These are phyloP conservation scores for Fragosphaeria purpurea DNA, from an alignment of 2,329 filamentous ascomycete genomes.

Conservation along the genomic window DNA sequence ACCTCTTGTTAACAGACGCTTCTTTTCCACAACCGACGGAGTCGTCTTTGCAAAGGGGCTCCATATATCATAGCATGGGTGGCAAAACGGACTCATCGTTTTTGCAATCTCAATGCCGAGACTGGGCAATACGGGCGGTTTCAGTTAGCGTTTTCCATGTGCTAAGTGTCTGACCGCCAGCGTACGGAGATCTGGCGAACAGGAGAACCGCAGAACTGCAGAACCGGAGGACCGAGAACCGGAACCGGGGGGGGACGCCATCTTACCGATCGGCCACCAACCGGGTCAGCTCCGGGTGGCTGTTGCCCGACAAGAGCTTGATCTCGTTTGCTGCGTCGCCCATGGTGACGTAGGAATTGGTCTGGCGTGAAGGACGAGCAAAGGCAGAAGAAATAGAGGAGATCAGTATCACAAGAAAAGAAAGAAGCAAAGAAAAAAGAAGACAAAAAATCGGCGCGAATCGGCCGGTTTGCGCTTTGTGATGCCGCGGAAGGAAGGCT, in stretches of 20 bases:
- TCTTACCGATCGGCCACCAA: constrained; percentile 28
- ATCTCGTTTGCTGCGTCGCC: constrained; percentile 25
- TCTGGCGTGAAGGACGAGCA: too few relatives aligned
- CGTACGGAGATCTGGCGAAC: too few relatives aligned
- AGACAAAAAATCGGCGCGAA: too few relatives aligned
- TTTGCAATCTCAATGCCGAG: constrained; percentile 15
- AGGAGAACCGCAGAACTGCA: neutral
- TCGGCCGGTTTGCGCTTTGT: too few relatives aligned
- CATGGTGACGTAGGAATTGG: constrained; percentile 1
- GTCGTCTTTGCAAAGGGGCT: too few relatives aligned
- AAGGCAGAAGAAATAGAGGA: neutral
- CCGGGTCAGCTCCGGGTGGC: constrained; percentile 27
- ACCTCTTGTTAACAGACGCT: too few relatives aligned
- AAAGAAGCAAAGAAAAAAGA: too few relatives aligned
- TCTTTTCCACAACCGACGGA: neutral
- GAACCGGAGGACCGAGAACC: neutral
- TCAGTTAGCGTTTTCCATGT: neutral
- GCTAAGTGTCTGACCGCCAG: neutral
- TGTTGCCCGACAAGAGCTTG: constrained; percentile 30
- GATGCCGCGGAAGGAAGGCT: too few relatives aligned
- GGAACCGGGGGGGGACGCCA: too few relatives aligned
- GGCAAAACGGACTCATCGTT: constrained; percentile 11
- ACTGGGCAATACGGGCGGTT: constrained; percentile 2
- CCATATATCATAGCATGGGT: neutral
- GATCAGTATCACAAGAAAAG: too few relatives aligned